These are phyloP conservation scores for Selenicereus undatus DNA, from an alignment of 148 eudicot species.

Conservation along the genomic window DNA sequence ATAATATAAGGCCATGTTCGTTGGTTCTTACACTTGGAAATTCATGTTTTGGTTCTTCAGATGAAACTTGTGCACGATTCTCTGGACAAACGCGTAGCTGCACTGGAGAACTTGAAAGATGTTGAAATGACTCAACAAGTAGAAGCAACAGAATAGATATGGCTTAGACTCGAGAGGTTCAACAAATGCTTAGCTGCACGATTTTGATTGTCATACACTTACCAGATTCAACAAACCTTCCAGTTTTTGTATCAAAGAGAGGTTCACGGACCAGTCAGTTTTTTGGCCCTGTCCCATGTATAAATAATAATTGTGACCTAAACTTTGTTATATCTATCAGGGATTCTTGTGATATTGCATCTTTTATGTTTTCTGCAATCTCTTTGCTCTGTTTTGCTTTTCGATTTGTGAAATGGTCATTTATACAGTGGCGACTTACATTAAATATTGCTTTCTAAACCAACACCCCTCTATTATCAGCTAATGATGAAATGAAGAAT, in stretches of 20 bases:
- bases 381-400: not conserved
- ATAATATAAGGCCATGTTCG: not conserved
- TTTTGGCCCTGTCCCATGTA: conserved; percentile 3
- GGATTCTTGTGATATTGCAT: not conserved
- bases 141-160: conserved; percentile 48
- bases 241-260: not conserved
- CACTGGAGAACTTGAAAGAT: conserved; percentile 56
- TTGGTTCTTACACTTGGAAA: not conserved
- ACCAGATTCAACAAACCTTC: conserved; percentile 3
- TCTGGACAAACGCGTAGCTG: conserved; percentile 57
- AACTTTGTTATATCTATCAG: conserved; percentile 2
- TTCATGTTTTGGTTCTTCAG: conserved; percentile 28
- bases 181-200: too few relatives aligned
- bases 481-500: not conserved
- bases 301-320: conserved; percentile 16
- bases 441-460: not conserved
- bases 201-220: conserved; percentile 20
- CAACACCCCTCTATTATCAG: not conserved
- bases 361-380: not conserved
- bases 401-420: not conserved
- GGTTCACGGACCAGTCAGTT: not conserved
- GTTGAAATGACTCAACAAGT: conserved; percentile 41
- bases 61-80: conserved; percentile 55
- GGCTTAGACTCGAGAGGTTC: not conserved
- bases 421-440: not conserved